These are phyloP conservation scores for Ceratocystis colombiana DNA, from an alignment of 2,329 filamentous ascomycete genomes.

Conservation along the genomic window DNA sequence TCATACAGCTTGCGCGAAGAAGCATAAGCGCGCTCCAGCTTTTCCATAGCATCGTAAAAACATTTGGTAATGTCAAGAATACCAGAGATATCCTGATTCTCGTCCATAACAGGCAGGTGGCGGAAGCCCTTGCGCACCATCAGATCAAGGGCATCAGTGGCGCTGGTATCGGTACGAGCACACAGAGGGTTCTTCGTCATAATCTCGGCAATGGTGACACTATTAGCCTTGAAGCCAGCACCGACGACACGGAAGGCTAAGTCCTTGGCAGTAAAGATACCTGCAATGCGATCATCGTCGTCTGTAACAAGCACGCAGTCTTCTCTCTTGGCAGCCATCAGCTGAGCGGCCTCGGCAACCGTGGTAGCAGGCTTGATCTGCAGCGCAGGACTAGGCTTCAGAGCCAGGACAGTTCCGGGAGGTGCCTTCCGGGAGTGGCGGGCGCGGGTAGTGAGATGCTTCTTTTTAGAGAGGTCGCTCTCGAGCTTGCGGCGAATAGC, in stretches of 20 bases:
- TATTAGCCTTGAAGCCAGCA: conserved; percentile 75
- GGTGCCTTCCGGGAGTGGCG: conserved; percentile 86
- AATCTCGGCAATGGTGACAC: conserved; percentile 90
- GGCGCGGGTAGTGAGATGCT: conserved; percentile 64
- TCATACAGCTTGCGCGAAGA: conserved; percentile 98
- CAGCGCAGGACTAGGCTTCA: conserved; percentile 89
- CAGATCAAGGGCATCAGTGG: conserved; percentile 89
- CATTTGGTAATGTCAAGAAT: conserved; percentile 98
- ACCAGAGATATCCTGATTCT: conserved; percentile 98
- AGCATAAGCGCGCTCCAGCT: conserved; percentile 91
- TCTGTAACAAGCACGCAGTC: conserved; percentile 97
- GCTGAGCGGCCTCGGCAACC: conserved; percentile 88
- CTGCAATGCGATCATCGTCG: conserved; percentile 92
- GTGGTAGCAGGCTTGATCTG: conserved; percentile 95
- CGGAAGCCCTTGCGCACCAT: conserved; percentile 99
- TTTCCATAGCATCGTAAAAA: conserved; percentile 99
- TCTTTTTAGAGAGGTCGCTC: conserved; percentile 96
- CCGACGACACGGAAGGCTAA: conserved; percentile 94
- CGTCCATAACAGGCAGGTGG: conserved; percentile 97
- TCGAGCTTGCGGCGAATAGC: conserved; percentile 96
- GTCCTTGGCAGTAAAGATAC: conserved; percentile 98
- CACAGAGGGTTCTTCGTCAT: conserved; percentile 99
- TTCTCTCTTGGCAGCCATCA: conserved; percentile 98
- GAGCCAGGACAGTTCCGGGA: conserved; percentile 85
- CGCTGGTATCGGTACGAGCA: conserved; percentile 92